Evolutionary conservation across 805 yeast species (phyloP).

Genomic region (Yamadazyma ubonensis): DNA sequence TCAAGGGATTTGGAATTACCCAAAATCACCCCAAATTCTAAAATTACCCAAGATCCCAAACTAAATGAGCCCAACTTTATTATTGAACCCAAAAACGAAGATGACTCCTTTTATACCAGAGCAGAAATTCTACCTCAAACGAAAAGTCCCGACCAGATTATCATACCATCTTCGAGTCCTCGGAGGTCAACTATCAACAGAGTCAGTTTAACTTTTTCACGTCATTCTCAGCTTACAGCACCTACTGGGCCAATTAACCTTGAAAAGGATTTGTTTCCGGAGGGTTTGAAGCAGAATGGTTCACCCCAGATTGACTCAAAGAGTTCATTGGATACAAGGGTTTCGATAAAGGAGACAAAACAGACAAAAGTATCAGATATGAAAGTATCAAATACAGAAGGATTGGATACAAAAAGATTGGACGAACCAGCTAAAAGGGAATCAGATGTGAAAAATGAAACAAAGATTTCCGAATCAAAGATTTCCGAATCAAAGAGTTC

Average conservation of each 20-base stretch:
- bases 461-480: background rate
- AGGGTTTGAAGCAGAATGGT: background rate
- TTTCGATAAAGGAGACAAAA: background rate
- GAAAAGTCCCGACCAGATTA: slow-evolving; percentile 3
- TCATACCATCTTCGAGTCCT: slow-evolving; percentile 8
- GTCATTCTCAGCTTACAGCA: slow-evolving; percentile 10
- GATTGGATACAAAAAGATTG: too few species aligned
- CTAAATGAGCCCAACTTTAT: too few species aligned
- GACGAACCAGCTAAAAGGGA: too few species aligned
- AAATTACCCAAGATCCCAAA: too few species aligned
- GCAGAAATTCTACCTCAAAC: slow-evolving; percentile 3
- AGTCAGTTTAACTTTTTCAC: slow-evolving; percentile 7
- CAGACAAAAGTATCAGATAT: too few species aligned
- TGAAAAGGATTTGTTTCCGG: background rate
- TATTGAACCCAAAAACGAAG: too few species aligned
- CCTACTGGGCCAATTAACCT: slow-evolving; percentile 7
- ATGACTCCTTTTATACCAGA: slow-evolving; percentile 1
- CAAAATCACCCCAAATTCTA: too few species aligned
- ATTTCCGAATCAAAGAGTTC: background rate
- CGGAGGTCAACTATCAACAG: slow-evolving; percentile 4
- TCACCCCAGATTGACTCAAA: too few species aligned
- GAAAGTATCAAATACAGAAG: too few species aligned
- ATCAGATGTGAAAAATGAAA: too few species aligned
- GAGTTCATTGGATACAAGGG: too few species aligned
- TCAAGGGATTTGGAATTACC: too few species aligned